These are phyloP conservation scores for Saccharomycopsis sp. DNA, from an alignment of 805 yeast species.

Conservation along the genomic window DNA sequence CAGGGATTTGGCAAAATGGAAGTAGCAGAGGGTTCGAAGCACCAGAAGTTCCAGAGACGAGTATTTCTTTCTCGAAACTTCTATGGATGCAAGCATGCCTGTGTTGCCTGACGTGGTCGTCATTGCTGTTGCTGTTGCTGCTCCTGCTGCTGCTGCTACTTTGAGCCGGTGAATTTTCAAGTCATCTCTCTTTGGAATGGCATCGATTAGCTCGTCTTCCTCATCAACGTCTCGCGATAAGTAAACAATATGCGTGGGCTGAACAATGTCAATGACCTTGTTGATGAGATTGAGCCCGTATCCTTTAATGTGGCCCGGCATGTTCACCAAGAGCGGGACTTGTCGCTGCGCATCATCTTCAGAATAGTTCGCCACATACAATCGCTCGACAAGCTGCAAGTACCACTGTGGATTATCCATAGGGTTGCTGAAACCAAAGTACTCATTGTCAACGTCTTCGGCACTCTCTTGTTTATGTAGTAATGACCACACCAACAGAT, in stretches of 20 bases:
- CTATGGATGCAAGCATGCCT: slow-evolving; percentile 5
- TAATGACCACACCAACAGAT: neutral
- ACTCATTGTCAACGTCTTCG: slow-evolving; percentile 20
- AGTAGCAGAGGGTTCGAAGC: slow-evolving; percentile 14
- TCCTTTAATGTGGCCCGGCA: slow-evolving; percentile 41
- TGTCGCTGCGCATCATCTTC: slow-evolving; percentile 20
- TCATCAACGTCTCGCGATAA: slow-evolving; percentile 19
- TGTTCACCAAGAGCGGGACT: slow-evolving; percentile 25
- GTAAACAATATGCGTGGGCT: slow-evolving; percentile 29
- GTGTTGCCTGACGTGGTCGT: neutral
- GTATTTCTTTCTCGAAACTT: slow-evolving; percentile 8
- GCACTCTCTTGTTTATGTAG: neutral
- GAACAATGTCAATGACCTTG: slow-evolving; percentile 25
- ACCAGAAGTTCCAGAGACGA: slow-evolving; percentile 16
- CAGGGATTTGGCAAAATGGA: slow-evolving; percentile 8
- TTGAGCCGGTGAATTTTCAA: too few relatives aligned
- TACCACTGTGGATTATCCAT: slow-evolving; percentile 29
- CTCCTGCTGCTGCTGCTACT: too few relatives aligned
- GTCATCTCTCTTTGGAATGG: neutral
- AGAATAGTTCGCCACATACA: slow-evolving; percentile 22
- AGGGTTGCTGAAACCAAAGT: slow-evolving; percentile 34
- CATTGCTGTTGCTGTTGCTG: too few relatives aligned
- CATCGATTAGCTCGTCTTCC: slow-evolving; percentile 3
- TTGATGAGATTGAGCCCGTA: slow-evolving; percentile 33
- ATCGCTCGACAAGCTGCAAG: slow-evolving; percentile 24